Percentiles rank a stretch among this genome's conserved stretches.
Evolutionary conservation across 805 yeast species (phyloP).

Genomic region (Wickerhamomyces subpelliculosus): DNA sequence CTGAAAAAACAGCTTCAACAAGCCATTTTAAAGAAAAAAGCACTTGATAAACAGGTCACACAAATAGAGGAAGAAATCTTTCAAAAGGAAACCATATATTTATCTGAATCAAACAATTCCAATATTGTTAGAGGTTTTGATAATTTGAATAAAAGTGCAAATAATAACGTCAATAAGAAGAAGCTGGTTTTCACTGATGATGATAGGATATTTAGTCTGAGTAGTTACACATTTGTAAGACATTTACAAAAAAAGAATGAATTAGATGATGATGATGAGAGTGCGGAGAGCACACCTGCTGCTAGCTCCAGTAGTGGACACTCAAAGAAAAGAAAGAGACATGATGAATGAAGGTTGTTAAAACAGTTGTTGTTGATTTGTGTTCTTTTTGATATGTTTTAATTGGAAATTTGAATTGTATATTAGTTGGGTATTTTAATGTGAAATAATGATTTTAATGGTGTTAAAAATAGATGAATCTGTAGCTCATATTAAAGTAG

Average conservation of each 20-base stretch:
- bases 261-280: conserved; percentile 24
- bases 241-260: conserved; percentile 45
- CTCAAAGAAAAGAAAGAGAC: conserved; percentile 6
- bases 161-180: conserved; percentile 25
- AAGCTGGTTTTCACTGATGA: conserved; percentile 56
- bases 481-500: too few species aligned
- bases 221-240: conserved; percentile 63
- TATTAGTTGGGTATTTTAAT: too few species aligned
- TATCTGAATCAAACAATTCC: conserved; percentile 62
- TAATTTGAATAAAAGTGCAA: conserved; percentile 48
- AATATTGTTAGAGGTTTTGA: conserved; percentile 92
- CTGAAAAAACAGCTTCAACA: conserved; percentile 61
- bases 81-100: conserved; percentile 70
- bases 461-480: too few species aligned
- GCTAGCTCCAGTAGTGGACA: neutral
- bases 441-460: too few species aligned
- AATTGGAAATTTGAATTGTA: neutral
- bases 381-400: too few species aligned
- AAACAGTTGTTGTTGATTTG: too few species aligned
- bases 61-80: conserved; percentile 71
- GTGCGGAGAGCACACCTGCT: conserved; percentile 17
- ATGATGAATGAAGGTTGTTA: conserved; percentile 8
- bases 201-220: conserved; percentile 74
- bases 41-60: conserved; percentile 56
- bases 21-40: conserved; percentile 52